Percentiles rank a stretch among this genome's conserved stretches.
These are phyloP conservation scores for Hydnomerulius pinastri DNA, from an alignment of 768 basidiomycete species.

Conservation along the genomic window DNA sequence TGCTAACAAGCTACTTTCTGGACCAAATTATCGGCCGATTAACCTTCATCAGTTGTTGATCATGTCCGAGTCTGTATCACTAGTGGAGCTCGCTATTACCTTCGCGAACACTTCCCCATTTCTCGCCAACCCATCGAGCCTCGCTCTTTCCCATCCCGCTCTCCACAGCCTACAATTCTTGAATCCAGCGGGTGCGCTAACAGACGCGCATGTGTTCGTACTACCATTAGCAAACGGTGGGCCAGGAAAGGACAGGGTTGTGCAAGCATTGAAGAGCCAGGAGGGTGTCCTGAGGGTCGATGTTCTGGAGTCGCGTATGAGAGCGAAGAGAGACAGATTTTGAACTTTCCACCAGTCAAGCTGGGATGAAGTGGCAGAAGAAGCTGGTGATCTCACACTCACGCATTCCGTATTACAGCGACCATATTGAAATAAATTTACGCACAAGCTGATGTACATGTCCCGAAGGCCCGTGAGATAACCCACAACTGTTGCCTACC, in stretches of 20 bases:
- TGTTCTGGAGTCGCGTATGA: conserved; percentile 19
- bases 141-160: conserved; percentile 20
- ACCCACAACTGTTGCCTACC: too few relatives aligned
- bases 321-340: conserved; percentile 30
- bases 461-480: neutral
- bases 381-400: too few relatives aligned
- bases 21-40: neutral
- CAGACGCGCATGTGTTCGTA: conserved; percentile 22
- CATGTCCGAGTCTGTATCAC: neutral
- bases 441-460: neutral
- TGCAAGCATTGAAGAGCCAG: conserved; percentile 16
- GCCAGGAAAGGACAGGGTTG: conserved; percentile 7
- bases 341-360: too few relatives aligned
- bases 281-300: conserved; percentile 26
- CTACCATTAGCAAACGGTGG: conserved; percentile 7
- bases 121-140: conserved; percentile 21
- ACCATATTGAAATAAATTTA: neutral
- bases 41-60: neutral
- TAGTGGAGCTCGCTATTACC: conserved; percentile 32
- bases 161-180: conserved; percentile 24
- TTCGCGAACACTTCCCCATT: conserved; percentile 25
- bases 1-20: too few relatives aligned
- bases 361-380: too few relatives aligned
- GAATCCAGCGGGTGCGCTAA: conserved; percentile 22
- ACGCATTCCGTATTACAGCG: too few relatives aligned